Conservation (phyloP, 106 monocot genomes). For the Platanthera zijinensis region DNA sequence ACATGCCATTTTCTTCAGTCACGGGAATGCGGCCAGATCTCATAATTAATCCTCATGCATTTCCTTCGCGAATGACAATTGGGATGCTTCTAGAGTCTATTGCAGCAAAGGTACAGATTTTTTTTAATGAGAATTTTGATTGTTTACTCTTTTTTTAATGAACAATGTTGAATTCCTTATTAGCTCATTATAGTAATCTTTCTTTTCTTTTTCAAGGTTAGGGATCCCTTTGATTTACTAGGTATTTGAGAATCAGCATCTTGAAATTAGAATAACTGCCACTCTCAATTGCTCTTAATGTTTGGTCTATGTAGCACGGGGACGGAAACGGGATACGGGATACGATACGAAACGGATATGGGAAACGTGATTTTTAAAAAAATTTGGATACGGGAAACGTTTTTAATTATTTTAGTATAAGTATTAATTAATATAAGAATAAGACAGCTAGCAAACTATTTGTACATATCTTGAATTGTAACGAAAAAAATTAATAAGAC, state of each 20-base stretch:
- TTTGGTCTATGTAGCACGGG: too few relatives aligned
- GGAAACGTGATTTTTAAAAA: too few relatives aligned
- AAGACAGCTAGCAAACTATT: too few relatives aligned
- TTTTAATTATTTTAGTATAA: too few relatives aligned
- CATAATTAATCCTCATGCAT: conserved; percentile 98
- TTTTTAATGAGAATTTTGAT: not conserved
- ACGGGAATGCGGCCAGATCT: conserved; percentile 97
- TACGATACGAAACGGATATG: too few relatives aligned
- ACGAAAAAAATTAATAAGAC: too few relatives aligned
- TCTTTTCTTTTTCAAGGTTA: not conserved
- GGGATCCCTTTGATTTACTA: not conserved
- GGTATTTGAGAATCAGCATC: not conserved
- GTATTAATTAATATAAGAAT: too few relatives aligned
- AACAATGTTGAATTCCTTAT: not conserved
- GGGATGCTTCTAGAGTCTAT: conserved; percentile 99
- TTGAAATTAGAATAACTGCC: not conserved
- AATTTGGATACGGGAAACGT: too few relatives aligned
- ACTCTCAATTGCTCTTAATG: not conserved
- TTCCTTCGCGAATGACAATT: conserved; percentile 98
- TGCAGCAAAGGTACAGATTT: conserved; percentile 75
- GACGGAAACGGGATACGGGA: too few relatives aligned
- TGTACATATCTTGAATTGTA: too few relatives aligned
- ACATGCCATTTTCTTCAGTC: conserved; percentile 94
- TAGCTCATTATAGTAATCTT: not conserved
- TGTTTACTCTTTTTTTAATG: not conserved